These are phyloP conservation scores for Fusarium vanettenii DNA, from an alignment of 2,329 filamentous ascomycete genomes.

Conservation along the genomic window DNA sequence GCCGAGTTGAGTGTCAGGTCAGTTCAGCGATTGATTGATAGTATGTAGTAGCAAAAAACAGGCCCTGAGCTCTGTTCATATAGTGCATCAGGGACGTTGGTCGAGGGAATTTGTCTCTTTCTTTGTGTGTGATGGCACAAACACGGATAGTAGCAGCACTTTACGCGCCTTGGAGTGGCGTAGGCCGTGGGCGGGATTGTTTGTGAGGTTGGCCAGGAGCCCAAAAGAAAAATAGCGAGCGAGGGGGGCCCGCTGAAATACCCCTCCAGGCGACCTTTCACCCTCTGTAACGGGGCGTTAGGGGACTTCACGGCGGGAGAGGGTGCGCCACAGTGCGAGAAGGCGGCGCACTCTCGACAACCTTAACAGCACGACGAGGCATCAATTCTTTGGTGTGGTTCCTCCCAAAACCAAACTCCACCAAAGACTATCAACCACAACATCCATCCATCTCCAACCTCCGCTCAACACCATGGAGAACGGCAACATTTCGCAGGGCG, in stretches of 20 bases:
- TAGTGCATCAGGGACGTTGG: background rate
- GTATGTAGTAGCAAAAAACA: conserved; percentile 9
- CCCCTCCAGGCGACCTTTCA: conserved; percentile 12
- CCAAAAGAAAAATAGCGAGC: background rate
- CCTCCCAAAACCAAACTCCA: conserved; percentile 3
- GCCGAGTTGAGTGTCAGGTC: conserved; percentile 5
- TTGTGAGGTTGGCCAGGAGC: conserved; percentile 18
- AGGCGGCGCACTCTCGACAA: conserved; percentile 11
- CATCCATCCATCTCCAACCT: background rate
- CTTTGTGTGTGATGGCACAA: background rate
- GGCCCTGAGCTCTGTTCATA: background rate
- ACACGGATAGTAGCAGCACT: conserved; percentile 23
- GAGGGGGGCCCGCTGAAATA: conserved; percentile 30
- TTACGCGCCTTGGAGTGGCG: conserved; percentile 28
- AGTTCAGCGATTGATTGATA: conserved; percentile 6
- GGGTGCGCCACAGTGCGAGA: conserved; percentile 39
- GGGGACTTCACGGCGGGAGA: conserved; percentile 15
- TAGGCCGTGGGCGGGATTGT: background rate
- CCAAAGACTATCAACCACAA: conserved; percentile 9
- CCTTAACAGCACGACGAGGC: conserved; percentile 37
- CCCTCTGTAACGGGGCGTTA: conserved; percentile 36
- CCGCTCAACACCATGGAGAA: conserved; percentile 74
- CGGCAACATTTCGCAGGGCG: conserved; percentile 68
- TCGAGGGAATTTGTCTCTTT: background rate
- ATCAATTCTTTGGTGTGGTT: conserved; percentile 15